These are phyloP conservation scores for Xylariaceae sp. DNA, from an alignment of 2,329 filamentous ascomycete genomes.

Conservation along the genomic window DNA sequence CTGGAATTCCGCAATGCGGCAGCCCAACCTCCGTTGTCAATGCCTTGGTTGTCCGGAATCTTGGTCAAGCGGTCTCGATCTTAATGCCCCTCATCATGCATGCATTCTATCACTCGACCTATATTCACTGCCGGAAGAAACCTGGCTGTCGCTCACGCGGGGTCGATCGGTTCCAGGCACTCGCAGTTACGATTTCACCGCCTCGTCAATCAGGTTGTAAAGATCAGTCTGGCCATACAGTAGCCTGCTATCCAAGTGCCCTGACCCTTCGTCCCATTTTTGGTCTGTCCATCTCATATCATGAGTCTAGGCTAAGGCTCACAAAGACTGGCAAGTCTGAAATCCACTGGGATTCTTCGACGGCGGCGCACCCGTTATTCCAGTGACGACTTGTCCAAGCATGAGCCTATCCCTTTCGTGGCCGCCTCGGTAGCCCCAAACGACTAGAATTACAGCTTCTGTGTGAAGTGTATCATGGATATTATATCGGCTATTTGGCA, in stretches of 20 bases:
- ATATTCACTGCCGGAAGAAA: constrained; percentile 26
- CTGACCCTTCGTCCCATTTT: neutral
- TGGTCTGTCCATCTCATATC: constrained; percentile 11
- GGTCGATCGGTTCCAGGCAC: constrained; percentile 22
- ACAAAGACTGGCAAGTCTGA: neutral
- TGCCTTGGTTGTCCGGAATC: constrained; percentile 11
- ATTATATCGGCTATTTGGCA: too few species aligned
- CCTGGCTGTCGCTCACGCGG: constrained; percentile 25
- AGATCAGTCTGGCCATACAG: constrained; percentile 7
- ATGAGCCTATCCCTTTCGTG: constrained; percentile 11
- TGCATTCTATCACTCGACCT: constrained; percentile 20
- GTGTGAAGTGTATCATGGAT: too few species aligned
- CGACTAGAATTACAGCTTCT: too few species aligned
- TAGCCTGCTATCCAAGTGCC: neutral
- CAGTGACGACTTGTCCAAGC: constrained; percentile 11
- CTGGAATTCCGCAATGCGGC: neutral
- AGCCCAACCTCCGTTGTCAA: constrained; percentile 4
- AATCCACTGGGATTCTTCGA: constrained; percentile 8
- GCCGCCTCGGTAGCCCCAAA: too few species aligned
- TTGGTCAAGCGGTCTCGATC: constrained; percentile 25
- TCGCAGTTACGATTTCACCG: constrained; percentile 3
- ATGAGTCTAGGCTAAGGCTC: constrained; percentile 2
- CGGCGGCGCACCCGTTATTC: constrained; percentile 4
- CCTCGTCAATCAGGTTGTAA: constrained; percentile 18
- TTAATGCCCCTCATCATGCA: constrained; percentile 17